Base-by-base conservation (phyloP, 2,329 filamentous ascomycete species). In the Gyromitra esculenta region DNA sequence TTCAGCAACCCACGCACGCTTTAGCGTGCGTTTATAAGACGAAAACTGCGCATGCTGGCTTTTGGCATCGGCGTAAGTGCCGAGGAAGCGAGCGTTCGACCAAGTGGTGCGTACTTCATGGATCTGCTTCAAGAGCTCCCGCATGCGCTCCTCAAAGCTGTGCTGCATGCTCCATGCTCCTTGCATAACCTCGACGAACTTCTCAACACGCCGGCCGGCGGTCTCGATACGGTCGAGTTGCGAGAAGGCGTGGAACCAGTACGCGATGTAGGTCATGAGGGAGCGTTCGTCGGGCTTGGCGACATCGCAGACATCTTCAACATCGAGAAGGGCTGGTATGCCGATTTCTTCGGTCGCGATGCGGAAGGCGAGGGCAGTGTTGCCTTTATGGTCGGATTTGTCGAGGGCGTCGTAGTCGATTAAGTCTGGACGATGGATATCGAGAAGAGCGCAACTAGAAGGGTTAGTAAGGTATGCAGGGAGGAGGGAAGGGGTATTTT, bases 141-240 rank as follows among this genome's bases (percentile, higher is more conserved):
- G 89, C 92, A 98, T 97, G 77, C 96, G 89, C 82, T 91, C 88
- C 86, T 99, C 96, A 83, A 95, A 99, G 39, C 92, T 92, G 82
- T 93, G 97, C 84, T 99, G 94, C 96, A 99, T 99, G 85, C 97
- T 95, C 96, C 96, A 99, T 7, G 96, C 95, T 25, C 96, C 96
- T 83, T 97, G 94, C 96, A 99, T 98, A 83, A 96, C 98, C 83
- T 93, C 93, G 81, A 99, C 92, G 82, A 99, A 99, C 84, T 99
- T 99, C 85, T 99, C 96, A 4, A 99, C 96, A 80, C 96, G 89
- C 77, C 96, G 89, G 4, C 96, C 96, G 2, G 96, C 96, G 83
- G 99, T 99, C 84, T 99, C 96, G 7, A 99, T 96, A 83, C 95
- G 92, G 85, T 99, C 96, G 91, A 99, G 96, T 82, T 98, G 95